phyloP scores from a whole-genome alignment of 345 rosid genomes.

The Salix viminalis region DNA sequence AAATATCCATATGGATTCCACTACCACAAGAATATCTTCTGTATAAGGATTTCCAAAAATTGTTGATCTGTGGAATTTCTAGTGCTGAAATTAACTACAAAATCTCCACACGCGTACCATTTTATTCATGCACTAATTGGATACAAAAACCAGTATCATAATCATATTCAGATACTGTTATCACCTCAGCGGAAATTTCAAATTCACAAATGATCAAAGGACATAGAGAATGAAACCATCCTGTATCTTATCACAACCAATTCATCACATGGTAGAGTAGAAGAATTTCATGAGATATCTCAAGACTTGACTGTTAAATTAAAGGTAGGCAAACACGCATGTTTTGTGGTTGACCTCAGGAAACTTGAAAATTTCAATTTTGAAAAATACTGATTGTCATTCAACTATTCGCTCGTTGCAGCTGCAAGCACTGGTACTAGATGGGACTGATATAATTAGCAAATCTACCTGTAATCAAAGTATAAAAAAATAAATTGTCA shows the following conservation, averaged over 20 bases:
- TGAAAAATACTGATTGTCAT: constrained; percentile 8
- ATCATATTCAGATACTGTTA: background rate
- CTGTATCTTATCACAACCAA: background rate
- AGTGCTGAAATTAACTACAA: too few relatives aligned
- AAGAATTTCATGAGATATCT: constrained; percentile 3
- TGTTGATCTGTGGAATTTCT: too few relatives aligned
- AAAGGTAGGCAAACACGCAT: constrained; percentile 9
- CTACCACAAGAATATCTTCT: too few relatives aligned
- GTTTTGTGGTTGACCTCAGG: constrained; percentile 13
- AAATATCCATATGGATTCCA: too few relatives aligned
- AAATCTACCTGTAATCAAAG: constrained; percentile 58
- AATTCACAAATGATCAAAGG: constrained; percentile 5
- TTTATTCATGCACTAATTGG: too few relatives aligned
- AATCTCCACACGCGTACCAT: too few relatives aligned
- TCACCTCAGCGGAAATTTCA: background rate
- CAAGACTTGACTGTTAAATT: background rate
- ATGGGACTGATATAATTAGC: constrained; percentile 80
- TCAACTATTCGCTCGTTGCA: constrained; percentile 7
- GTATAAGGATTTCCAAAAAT: too few relatives aligned
- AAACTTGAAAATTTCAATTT: constrained; percentile 20
- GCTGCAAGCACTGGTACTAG: constrained; percentile 28
- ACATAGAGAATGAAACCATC: constrained; percentile 1
- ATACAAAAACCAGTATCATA: background rate
- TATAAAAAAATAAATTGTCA: background rate
- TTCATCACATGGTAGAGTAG: constrained; percentile 6